These are phyloP conservation scores for Amauroascus verrucosus DNA, from an alignment of 2,329 filamentous ascomycete species.

Conservation along the genomic window DNA sequence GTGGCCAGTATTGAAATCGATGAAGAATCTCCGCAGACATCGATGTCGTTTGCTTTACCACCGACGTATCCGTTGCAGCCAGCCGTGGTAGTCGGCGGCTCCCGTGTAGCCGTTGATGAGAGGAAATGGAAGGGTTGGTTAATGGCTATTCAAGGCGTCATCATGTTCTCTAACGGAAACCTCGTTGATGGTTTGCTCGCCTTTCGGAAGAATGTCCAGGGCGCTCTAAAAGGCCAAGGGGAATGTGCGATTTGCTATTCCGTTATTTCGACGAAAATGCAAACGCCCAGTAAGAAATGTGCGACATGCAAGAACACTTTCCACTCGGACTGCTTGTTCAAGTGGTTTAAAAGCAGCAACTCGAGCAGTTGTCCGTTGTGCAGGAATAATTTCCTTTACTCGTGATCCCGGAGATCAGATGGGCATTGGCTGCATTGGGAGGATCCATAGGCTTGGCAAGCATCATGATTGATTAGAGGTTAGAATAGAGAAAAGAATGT, in stretches of 20 bases:
- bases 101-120: constrained; percentile 77
- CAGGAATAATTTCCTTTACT: constrained; percentile 70
- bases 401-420: constrained; percentile 24
- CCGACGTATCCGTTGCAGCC: constrained; percentile 70
- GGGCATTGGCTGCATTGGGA: not conserved
- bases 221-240: constrained; percentile 79
- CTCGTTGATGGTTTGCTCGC: constrained; percentile 77
- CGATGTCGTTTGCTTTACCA: constrained; percentile 71
- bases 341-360: constrained; percentile 94
- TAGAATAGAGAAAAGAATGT: not conserved
- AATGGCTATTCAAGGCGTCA: constrained; percentile 77
- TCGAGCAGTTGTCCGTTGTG: constrained; percentile 88
- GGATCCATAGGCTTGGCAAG: not conserved
- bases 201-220: constrained; percentile 77
- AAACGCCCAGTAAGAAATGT: constrained; percentile 84
- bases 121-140: constrained; percentile 91
- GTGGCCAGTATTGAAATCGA: constrained; percentile 79
- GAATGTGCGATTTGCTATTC: constrained; percentile 97
- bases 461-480: not conserved
- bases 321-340: constrained; percentile 80
- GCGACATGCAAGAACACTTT: constrained; percentile 89
- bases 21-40: constrained; percentile 71
- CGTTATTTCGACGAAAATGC: constrained; percentile 79
- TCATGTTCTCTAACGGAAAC: constrained; percentile 82
- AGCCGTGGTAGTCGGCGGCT: constrained; percentile 64